Evolutionary conservation across 176 grass and related monocot species (phyloP).

Genomic region (Triticum timopheevii): DNA sequence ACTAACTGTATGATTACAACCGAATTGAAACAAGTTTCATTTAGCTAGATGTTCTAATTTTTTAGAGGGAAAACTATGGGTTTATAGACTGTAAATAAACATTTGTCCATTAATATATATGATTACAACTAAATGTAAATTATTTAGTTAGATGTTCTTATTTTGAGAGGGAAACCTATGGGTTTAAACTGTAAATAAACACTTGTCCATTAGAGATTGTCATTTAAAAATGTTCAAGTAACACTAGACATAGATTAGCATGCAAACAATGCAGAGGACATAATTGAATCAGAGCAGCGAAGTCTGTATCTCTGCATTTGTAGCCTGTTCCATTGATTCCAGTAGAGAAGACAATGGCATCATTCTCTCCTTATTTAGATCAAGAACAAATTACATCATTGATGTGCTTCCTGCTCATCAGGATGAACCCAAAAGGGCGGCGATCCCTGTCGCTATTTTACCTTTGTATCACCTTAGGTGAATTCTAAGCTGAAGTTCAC

Average conservation of each 20-base stretch:
- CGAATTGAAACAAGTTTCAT: no score
- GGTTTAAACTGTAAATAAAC: neutral
- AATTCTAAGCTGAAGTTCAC: constrained; percentile 19
- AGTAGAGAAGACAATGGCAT: neutral
- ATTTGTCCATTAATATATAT: no score
- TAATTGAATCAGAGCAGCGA: neutral
- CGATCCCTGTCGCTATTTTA: constrained; percentile 10
- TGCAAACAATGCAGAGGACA: neutral
- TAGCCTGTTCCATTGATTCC: neutral
- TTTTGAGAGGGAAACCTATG: neutral
- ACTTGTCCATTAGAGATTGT: neutral
- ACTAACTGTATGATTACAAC: no score
- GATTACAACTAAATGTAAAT: no score
- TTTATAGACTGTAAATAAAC: no score
- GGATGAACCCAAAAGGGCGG: constrained; percentile 3
- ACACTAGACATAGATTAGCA: neutral
- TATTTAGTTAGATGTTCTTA: neutral
- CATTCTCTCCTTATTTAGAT: neutral
- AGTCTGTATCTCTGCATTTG: neutral
- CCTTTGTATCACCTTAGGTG: constrained; percentile 11
- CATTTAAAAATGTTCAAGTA: neutral
- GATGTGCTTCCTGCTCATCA: neutral
- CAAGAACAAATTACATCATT: neutral
- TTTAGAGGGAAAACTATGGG: no score
- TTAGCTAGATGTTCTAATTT: no score